Conservation (phyloP, 768 basidiomycete genomes). For the Russula compacta region DNA sequence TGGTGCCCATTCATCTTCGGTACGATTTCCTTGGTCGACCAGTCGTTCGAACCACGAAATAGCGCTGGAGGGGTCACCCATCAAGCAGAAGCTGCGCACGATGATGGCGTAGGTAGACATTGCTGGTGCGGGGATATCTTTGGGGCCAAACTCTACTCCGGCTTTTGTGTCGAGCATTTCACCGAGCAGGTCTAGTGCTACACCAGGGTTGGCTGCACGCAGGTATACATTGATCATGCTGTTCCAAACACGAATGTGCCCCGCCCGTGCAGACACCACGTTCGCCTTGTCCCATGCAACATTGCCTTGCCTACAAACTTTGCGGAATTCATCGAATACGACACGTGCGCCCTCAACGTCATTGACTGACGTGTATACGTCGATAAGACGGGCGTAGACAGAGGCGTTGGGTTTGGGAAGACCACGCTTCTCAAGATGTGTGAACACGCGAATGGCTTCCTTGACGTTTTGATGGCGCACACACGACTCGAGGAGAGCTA, state of each 20-base stretch:
- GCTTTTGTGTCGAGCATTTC: slow-evolving; percentile 51
- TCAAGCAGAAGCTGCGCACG: slow-evolving; percentile 54
- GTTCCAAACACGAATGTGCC: slow-evolving; percentile 54
- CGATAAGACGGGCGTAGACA: slow-evolving; percentile 48
- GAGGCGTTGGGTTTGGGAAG: slow-evolving; percentile 28
- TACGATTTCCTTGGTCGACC: slow-evolving; percentile 33
- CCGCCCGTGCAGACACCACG: slow-evolving; percentile 19
- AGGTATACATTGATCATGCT: slow-evolving; percentile 72
- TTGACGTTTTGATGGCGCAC: slow-evolving; percentile 48
- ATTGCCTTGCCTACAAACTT: slow-evolving; percentile 32
- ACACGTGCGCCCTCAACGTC: slow-evolving; percentile 44
- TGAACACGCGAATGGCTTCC: slow-evolving; percentile 55
- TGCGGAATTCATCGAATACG: slow-evolving; percentile 53
- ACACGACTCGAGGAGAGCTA: slow-evolving; percentile 51
- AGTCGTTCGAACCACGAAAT: slow-evolving; percentile 65
- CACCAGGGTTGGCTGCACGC: slow-evolving; percentile 48
- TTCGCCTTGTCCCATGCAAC: slow-evolving; percentile 28
- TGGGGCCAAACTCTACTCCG: slow-evolving; percentile 26
- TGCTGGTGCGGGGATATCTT: slow-evolving; percentile 47
- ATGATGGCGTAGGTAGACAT: slow-evolving; percentile 56
- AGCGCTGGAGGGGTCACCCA: slow-evolving; percentile 55
- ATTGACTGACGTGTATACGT: slow-evolving; percentile 43
- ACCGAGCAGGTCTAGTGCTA: slow-evolving; percentile 57
- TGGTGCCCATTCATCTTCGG: slow-evolving; percentile 34
- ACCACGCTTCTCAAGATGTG: slow-evolving; percentile 44